Conservation (phyloP, 208 protist species). For the Wallacemonas sp. region DNA sequence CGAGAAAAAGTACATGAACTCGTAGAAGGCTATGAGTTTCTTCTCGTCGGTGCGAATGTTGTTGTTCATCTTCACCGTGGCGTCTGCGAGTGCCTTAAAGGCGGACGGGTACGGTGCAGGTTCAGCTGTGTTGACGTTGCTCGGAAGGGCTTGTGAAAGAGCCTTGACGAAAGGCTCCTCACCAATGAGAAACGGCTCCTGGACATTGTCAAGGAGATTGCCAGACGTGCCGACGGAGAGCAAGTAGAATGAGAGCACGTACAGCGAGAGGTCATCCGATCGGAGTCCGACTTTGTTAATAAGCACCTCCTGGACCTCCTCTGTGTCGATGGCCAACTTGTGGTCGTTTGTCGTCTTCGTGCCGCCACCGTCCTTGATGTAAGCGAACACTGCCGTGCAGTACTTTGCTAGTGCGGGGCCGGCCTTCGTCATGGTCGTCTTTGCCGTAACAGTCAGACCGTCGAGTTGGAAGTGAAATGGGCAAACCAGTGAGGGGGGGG, state of each 20-base stretch:
- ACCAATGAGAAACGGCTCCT: slow-evolving; percentile 37
- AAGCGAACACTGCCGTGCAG: not conserved
- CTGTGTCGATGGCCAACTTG: slow-evolving; percentile 1
- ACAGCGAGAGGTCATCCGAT: slow-evolving; percentile 64
- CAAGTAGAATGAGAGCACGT: slow-evolving; percentile 59
- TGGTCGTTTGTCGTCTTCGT: not conserved
- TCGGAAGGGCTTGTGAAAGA: slow-evolving; percentile 19
- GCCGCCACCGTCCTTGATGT: slow-evolving; percentile 12
- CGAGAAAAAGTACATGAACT: slow-evolving; percentile 64
- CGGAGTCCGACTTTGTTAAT: slow-evolving; percentile 38
- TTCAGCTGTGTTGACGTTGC: slow-evolving; percentile 1
- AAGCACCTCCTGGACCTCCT: slow-evolving; percentile 21
- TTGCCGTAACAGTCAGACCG: not conserved
- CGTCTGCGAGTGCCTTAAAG: slow-evolving; percentile 29
- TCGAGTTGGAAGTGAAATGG: too few species aligned
- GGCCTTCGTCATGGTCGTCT: not conserved
- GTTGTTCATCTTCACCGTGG: slow-evolving; percentile 27
- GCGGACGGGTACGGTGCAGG: slow-evolving; percentile 28
- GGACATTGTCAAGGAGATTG: not conserved
- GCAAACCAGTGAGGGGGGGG: too few species aligned
- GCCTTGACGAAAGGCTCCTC: slow-evolving; percentile 47
- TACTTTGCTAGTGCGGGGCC: not conserved
- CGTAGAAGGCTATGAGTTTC: slow-evolving; percentile 45
- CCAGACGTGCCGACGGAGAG: slow-evolving; percentile 21
- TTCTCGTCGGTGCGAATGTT: slow-evolving; percentile 26